A percentile compares a stretch with the other conserved stretches of the same genome.
These are phyloP conservation scores for Anaeromyces robustus DNA, from an alignment of 192 early-diverging fungal genomes.

Conservation along the genomic window DNA sequence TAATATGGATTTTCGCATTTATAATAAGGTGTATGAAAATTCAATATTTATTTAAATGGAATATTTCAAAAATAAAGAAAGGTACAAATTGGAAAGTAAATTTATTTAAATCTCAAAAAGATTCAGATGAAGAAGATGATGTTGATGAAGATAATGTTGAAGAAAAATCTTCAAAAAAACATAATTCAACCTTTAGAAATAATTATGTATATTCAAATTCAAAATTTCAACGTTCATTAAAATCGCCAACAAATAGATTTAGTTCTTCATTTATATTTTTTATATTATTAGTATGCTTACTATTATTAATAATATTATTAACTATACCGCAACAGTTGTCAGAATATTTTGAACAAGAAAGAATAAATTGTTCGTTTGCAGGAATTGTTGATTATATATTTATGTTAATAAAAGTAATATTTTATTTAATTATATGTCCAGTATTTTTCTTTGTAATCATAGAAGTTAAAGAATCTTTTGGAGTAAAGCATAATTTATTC, in stretches of 20 bases:
- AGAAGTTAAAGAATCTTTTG: not conserved
- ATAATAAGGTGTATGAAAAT: not conserved
- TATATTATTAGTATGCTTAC: not conserved
- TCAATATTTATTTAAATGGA: not conserved
- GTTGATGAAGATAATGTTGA: too few relatives aligned
- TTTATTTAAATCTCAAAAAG: not conserved
- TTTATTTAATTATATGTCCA: not conserved
- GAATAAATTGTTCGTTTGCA: not conserved
- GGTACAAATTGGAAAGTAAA: not conserved
- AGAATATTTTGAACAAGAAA: not conserved
- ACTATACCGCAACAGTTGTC: not conserved
- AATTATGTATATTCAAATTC: not conserved
- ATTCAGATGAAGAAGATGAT: not conserved
- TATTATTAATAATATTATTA: not conserved
- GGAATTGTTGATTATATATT: not conserved
- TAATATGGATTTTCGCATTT: not conserved
- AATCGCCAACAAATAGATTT: not conserved
- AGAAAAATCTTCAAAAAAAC: too few relatives aligned
- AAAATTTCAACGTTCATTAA: not conserved
- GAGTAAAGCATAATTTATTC: not conserved
- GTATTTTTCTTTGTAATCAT: not conserved
- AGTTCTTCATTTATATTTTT: not conserved
- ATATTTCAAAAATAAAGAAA: not conserved
- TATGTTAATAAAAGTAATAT: not conserved
- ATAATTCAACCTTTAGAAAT: not conserved